phyloP scores from a whole-genome alignment of 495 filamentous ascomycete genomes.

The Neurospora tetraspora region DNA sequence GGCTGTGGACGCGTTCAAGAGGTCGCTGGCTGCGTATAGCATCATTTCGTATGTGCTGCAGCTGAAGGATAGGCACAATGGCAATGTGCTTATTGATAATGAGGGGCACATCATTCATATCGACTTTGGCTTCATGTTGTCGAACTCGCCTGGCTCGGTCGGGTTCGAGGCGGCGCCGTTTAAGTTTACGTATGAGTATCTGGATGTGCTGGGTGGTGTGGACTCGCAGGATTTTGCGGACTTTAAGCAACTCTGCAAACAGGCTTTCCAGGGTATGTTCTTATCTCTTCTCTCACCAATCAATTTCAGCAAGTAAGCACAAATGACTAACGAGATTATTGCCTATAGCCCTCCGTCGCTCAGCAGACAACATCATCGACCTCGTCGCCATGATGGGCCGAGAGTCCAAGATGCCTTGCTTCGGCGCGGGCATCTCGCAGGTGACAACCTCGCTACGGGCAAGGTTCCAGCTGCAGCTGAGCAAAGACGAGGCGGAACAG shows the following conservation, averaged over 20 bases:
- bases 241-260: conserved; percentile 62
- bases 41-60: conserved; percentile 68
- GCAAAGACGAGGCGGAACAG: conserved; percentile 59
- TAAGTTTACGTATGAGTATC: conserved; percentile 68
- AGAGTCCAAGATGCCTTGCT: conserved; percentile 70
- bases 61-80: conserved; percentile 73
- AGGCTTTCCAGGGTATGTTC: conserved; percentile 57
- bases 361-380: conserved; percentile 62
- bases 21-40: conserved; percentile 64
- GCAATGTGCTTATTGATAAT: conserved; percentile 70
- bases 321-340: neutral
- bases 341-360: conserved; percentile 48
- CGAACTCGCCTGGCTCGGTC: conserved; percentile 64
- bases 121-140: conserved; percentile 77
- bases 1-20: conserved; percentile 59
- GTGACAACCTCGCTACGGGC: conserved; percentile 52
- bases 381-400: conserved; percentile 67
- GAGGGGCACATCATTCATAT: conserved; percentile 74
- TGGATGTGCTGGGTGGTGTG: conserved; percentile 62
- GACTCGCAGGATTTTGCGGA: conserved; percentile 51
- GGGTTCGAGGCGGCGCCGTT: conserved; percentile 74
- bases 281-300: neutral
- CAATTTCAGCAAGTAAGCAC: neutral
- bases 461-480: conserved; percentile 63
- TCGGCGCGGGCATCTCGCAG: conserved; percentile 50